Evolutionary conservation across 2,329 filamentous ascomycete species (phyloP), one percentile per base, ranked within the genome.

Genomic region (Pseudogymnoascus pannorum): DNA sequence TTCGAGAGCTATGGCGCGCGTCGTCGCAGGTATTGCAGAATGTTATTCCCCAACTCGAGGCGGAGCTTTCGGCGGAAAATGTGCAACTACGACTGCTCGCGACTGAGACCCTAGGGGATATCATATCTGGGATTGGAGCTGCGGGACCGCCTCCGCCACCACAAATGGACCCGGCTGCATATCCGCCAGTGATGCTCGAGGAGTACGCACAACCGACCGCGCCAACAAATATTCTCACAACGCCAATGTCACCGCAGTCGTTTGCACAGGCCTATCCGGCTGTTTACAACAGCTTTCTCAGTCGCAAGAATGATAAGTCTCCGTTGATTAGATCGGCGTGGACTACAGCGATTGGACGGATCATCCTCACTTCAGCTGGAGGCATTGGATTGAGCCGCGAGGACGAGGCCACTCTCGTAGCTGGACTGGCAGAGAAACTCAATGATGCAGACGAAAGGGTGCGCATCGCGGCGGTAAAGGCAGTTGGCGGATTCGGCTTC

Each of bases 1-100:
- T 99, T 42, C 85, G 92, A 61, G 94, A 99, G 74, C 80, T 99
- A 16, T 99, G 95, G 93, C 86, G 92, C 66, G 92, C 93, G 54
- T 90, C 90, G 35, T 92, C 95, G 0, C 83, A 87, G 29, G 90
- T 97, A 26, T 81, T 99, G 16, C 88, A 91, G 66, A 96, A 97
- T 69, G 93, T 99, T 11, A 87, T 99, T 59, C 92, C 92, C 3
- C 92, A 97, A 73, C 80, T 99, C 38, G 93, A 97, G 71, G 89
- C 91, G 33, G 94, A 99, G 76, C 78, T 99, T 59, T 89, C 88
- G 3, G 92, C 92, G 0, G 94, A 99, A 71, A 95, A 95, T 63
- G 81, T 92, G 2, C 87, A 94, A 67, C 78, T 99, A 61, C 89
- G 94, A 60, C 82, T 91, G 63, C 81, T 99, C 62, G 93, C 93